Evolutionary conservation across 108 stramenopile species (phyloP), one percentile per base, ranked within the genome.

Genomic region (Nitzschia sp.): DNA sequence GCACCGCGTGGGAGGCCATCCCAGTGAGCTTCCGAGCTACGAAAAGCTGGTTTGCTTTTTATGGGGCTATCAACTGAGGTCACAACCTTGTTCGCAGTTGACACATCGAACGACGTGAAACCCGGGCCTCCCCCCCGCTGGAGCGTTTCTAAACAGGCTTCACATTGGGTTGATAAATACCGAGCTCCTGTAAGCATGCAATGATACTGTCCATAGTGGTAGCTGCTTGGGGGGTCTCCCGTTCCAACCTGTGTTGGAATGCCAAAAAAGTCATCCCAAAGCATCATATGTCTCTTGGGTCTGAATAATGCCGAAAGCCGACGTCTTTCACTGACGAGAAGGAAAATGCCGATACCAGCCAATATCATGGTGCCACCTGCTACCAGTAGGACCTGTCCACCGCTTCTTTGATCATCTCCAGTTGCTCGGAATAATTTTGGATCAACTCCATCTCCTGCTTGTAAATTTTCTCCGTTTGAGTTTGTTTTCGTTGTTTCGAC

Each of bases 171-270:
- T 35, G 75, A 76, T 6, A 76, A 31, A 36, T 70, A 76, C 13
- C 62, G 45, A 17, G 15, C 17, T 30, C 75, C 75, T 34, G 63
- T 48, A 22, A 28, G 19, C 11, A 52, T 34, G 65, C 58, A 58
- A 38, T 77, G 76, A 60, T 72, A 66, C 3, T 28, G 15, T 0
- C 76, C 69, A 6, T 60, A 21, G 65, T 77, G 71, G 48, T 62
- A 76, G 47, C 75, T 76, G 25, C 61, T 61, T 16, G 75, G 75
- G 2, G 73, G 58, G 36, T 75, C 73, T 0, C 66, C 66, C 3
- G 72, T 73, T 29, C 72, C 72, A 28, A 19, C n/a, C 8, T 50
- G 19, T 4, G 8, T n/a, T 41, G 38, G 38, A n/a, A 19, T 19
- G 4, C 16, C 19, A 11, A 8, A 50, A 22, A 19, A 16, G 19